Conservation (phyloP, 169 alveolate species). For the Plasmodium blacklocki region DNA sequence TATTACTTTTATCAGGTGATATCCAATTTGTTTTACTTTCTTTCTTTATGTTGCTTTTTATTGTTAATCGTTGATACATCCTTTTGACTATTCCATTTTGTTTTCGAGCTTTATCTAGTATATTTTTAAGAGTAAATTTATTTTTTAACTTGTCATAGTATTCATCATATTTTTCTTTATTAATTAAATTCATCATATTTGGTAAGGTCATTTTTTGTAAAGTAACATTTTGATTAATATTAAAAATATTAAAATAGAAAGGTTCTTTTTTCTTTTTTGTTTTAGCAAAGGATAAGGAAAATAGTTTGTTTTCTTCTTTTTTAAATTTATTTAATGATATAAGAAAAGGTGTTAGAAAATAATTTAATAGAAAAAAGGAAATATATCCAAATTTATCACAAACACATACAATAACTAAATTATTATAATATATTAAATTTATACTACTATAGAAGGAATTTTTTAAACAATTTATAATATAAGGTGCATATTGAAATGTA, state of each 20-base stretch:
- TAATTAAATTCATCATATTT: conserved; percentile 12
- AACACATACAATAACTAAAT: conserved; percentile 21
- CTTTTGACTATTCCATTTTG: background rate
- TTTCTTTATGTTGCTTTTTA: background rate
- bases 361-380: conserved; percentile 42
- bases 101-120: conserved; percentile 3
- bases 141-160: conserved; percentile 21
- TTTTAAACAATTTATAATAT: conserved; percentile 36
- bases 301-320: conserved; percentile 1
- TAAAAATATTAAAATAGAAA: conserved; percentile 42
- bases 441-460: conserved; percentile 21
- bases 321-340: background rate
- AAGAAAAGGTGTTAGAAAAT: conserved; percentile 42
- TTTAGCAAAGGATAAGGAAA: background rate
- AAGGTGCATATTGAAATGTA: conserved; percentile 16
- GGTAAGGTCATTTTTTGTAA: conserved; percentile 28
- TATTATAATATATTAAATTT: conserved; percentile 20
- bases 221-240: conserved; percentile 31
- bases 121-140: background rate
- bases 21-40: background rate
- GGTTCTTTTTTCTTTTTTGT: conserved; percentile 25
- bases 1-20: background rate
- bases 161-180: conserved; percentile 39
- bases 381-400: conserved; percentile 52
- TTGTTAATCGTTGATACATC: background rate